Conservation (phyloP, 352 stramenopile genomes). For the Pythium aphanidermatum region DNA sequence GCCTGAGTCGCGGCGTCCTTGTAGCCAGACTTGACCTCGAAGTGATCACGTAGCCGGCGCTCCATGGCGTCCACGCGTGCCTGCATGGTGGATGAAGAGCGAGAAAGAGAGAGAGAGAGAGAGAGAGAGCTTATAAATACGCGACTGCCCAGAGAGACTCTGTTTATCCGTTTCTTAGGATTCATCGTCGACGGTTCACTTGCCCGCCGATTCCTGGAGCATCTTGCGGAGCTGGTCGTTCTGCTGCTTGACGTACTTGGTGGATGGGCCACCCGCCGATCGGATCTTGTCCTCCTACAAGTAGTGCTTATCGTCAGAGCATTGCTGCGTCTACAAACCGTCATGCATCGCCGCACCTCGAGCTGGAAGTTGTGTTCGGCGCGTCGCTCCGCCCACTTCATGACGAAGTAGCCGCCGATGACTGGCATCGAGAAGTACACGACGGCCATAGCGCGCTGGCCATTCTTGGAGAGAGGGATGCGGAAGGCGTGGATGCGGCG, state of each 20-base stretch:
- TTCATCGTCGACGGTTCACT: conserved; percentile 3
- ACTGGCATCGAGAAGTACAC: conserved; percentile 90
- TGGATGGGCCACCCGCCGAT: conserved; percentile 34
- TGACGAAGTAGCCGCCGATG: conserved; percentile 86
- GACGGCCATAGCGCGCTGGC: conserved; percentile 77
- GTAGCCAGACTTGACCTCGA: conserved; percentile 73
- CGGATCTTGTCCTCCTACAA: conserved; percentile 72
- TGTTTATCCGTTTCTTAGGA: too few species aligned
- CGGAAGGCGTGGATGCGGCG: conserved; percentile 88
- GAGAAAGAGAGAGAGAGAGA: not conserved
- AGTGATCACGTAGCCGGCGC: conserved; percentile 45
- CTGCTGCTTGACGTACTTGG: conserved; percentile 51
- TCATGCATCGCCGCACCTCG: conserved; percentile 33
- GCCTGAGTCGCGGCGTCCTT: conserved; percentile 44
- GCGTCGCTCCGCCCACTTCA: conserved; percentile 84
- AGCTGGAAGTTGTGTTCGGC: conserved; percentile 71
- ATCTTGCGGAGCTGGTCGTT: conserved; percentile 50
- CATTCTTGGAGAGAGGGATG: conserved; percentile 85
- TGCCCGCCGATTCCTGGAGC: conserved; percentile 18
- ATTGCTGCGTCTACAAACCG: too few species aligned
- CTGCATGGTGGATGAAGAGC: conserved; percentile 17
- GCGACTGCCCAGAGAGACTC: too few species aligned
- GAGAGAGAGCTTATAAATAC: not conserved
- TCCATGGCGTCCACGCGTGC: conserved; percentile 46
- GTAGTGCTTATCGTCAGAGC: too few species aligned